Conservation (phyloP, 345 rosid species). For the Eucalyptus victrix region DNA sequence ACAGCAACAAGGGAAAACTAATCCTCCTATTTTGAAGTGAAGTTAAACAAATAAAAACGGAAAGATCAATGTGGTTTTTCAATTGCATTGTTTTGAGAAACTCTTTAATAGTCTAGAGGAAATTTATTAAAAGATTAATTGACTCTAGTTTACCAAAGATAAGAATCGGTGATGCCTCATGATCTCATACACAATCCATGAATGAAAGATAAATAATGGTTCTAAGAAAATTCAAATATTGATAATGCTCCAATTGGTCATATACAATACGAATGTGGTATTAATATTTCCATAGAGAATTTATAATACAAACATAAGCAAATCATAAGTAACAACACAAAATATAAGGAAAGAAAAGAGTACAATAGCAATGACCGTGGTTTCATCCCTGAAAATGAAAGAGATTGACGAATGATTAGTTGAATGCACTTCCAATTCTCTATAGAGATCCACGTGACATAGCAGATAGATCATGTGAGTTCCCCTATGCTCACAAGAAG, state of each 20-base stretch:
- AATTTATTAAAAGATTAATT: background rate
- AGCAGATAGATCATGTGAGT: background rate
- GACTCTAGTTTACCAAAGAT: background rate
- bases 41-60: background rate
- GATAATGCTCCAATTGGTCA: background rate
- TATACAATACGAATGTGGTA: background rate
- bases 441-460: background rate
- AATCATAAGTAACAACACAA: background rate
- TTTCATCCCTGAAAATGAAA: background rate
- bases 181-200: background rate
- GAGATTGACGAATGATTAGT: background rate
- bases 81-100: background rate
- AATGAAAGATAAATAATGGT: background rate
- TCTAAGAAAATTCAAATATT: background rate
- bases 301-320: background rate
- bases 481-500: background rate
- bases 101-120: background rate
- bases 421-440: background rate
- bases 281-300: background rate
- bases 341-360: background rate
- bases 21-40: background rate
- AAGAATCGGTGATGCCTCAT: background rate
- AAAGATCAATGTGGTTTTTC: background rate
- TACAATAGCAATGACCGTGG: fast-evolving
- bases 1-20: background rate